Conservation (phyloP, 2,329 filamentous ascomycete genomes). For the Pseudogymnoascus sp. region DNA sequence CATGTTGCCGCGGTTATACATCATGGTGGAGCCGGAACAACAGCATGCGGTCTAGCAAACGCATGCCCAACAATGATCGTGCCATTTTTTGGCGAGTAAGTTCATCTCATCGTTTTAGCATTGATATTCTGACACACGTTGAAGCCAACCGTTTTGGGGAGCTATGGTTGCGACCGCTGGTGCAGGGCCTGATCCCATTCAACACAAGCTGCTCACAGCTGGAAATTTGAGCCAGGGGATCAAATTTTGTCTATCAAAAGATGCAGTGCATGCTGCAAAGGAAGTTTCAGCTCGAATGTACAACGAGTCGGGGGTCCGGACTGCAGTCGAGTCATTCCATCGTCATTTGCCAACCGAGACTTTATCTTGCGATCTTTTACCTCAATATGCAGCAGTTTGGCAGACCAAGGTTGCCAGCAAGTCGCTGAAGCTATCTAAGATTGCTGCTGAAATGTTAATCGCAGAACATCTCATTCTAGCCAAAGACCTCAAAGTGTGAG, state of each 20-base stretch:
- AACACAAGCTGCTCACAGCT: conserved; percentile 28
- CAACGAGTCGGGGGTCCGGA: conserved; percentile 30
- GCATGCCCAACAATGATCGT: conserved; percentile 32
- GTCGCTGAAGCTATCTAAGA: conserved; percentile 38
- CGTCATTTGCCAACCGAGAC: conserved; percentile 28
- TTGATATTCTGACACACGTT: background rate
- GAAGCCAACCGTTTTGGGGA: conserved; percentile 36
- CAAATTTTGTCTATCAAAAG: conserved; percentile 26
- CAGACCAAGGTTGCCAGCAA: conserved; percentile 31
- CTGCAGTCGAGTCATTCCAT: conserved; percentile 35
- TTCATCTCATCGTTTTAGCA: background rate
- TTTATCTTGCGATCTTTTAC: conserved; percentile 30
- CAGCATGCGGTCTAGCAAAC: conserved; percentile 28
- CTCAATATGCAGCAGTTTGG: conserved; percentile 44
- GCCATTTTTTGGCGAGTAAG: conserved; percentile 34
- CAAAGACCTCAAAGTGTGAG: conserved; percentile 37
- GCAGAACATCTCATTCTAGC: conserved; percentile 43
- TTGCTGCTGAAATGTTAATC: conserved; percentile 45
- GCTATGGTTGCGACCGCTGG: conserved; percentile 33
- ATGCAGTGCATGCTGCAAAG: conserved; percentile 26
- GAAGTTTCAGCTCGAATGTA: conserved; percentile 30
- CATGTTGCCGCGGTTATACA: conserved; percentile 30
- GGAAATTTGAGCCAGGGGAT: conserved; percentile 32
- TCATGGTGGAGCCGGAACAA: conserved; percentile 31
- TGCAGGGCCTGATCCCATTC: conserved; percentile 34